Evolutionary conservation across 1,284 basidiomycete genomes (phyloP).

Genomic region (Grifola frondosa): DNA sequence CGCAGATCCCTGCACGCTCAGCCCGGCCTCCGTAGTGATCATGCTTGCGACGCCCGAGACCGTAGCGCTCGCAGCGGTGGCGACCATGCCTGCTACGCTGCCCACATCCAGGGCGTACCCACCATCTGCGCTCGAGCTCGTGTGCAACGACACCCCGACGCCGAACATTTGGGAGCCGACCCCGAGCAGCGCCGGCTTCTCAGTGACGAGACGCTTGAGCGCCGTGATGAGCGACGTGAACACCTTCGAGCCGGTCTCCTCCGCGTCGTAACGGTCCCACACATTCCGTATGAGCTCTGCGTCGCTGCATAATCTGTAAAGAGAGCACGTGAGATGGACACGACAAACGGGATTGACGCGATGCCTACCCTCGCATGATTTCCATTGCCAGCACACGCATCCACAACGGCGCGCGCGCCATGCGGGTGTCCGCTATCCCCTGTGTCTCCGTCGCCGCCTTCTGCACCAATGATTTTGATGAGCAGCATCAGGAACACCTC

Average conservation of each 20-base stretch:
- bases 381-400: constrained; percentile 90
- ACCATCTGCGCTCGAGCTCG: constrained; percentile 33
- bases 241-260: constrained; percentile 62
- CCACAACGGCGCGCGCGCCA: constrained; percentile 68
- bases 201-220: constrained; percentile 81
- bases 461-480: constrained; percentile 76
- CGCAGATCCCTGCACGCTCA: constrained; percentile 69
- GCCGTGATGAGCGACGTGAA: constrained; percentile 81
- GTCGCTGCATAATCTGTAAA: constrained; percentile 73
- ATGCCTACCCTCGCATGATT: constrained; percentile 76
- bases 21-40: constrained; percentile 62
- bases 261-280: constrained; percentile 80
- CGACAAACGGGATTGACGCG: background rate
- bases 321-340: constrained; percentile 2
- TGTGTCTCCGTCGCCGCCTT: constrained; percentile 36
- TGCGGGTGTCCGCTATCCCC: constrained; percentile 30
- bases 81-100: constrained; percentile 81
- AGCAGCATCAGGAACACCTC: constrained; percentile 85
- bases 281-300: constrained; percentile 77
- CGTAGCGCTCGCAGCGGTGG: constrained; percentile 78
- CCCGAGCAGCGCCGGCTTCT: constrained; percentile 84
- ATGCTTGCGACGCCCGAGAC: constrained; percentile 73
- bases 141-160: constrained; percentile 55
- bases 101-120: constrained; percentile 60
- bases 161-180: constrained; percentile 79